Conservation (phyloP, 768 basidiomycete species). For the Amanita exitialis region DNA sequence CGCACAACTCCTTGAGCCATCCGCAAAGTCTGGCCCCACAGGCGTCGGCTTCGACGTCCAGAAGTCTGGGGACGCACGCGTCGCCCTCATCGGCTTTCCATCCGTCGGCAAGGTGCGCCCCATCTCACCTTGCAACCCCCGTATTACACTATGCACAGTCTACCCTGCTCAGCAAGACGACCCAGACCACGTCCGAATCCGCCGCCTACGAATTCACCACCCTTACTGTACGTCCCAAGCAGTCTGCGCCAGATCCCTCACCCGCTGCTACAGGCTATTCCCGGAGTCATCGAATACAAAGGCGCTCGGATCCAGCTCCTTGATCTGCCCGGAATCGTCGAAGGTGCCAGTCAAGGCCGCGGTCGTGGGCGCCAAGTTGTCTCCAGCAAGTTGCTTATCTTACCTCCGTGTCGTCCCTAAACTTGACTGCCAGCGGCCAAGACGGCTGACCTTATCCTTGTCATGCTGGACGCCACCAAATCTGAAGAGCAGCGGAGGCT, state of each 20-base stretch:
- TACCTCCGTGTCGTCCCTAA: conserved; percentile 1
- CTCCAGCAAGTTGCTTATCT: conserved; percentile 45
- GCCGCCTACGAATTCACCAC: conserved; percentile 97
- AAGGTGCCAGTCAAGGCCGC: conserved; percentile 83
- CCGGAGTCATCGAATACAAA: conserved; percentile 94
- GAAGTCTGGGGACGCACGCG: conserved; percentile 76
- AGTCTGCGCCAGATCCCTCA: neutral
- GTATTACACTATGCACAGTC: conserved; percentile 36
- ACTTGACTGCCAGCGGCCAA: conserved; percentile 50
- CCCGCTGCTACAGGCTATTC: conserved; percentile 60
- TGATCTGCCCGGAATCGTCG: conserved; percentile 93
- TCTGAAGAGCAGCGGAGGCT: conserved; percentile 83
- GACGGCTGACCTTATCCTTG: conserved; percentile 86
- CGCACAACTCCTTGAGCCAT: conserved; percentile 88
- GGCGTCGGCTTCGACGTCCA: conserved; percentile 87
- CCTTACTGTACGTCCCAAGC: conserved; percentile 46
- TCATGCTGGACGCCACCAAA: conserved; percentile 92
- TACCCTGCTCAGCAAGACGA: conserved; percentile 85
- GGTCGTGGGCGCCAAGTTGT: conserved; percentile 96
- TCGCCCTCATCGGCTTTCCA: conserved; percentile 91
- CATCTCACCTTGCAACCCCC: neutral
- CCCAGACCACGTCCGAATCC: conserved; percentile 79
- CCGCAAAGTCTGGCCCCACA: conserved; percentile 68
- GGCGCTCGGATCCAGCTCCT: conserved; percentile 88
- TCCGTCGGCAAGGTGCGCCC: conserved; percentile 75